These are phyloP conservation scores for Paulownia fortunei DNA, from an alignment of 257 asterid genomes.

Conservation along the genomic window DNA sequence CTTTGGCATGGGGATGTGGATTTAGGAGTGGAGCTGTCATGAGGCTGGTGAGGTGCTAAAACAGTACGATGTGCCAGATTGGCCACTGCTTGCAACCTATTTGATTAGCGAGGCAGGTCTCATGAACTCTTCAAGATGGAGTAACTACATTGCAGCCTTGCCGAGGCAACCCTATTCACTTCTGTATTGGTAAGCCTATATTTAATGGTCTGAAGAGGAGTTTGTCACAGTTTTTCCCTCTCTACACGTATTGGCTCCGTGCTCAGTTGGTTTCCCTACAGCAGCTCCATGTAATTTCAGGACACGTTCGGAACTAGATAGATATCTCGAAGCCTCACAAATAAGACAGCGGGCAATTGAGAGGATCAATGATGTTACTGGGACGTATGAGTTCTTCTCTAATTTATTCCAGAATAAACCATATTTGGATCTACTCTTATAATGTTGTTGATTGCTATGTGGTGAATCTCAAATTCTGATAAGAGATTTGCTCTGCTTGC, in stretches of 20 bases:
- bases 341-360: conserved; percentile 87
- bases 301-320: conserved; percentile 90
- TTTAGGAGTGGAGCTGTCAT: conserved; percentile 77
- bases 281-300: conserved; percentile 83
- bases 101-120: conserved; percentile 88
- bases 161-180: conserved; percentile 98
- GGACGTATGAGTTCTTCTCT: conserved; percentile 72
- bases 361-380: conserved; percentile 83
- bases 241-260: conserved; percentile 39
- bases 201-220: conserved; percentile 24
- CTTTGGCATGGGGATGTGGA: conserved; percentile 32
- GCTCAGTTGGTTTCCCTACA: conserved; percentile 80
- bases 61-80: conserved; percentile 78
- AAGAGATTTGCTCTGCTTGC: conserved; percentile 23
- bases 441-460: background rate
- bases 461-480: conserved; percentile 17
- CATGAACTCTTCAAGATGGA: conserved; percentile 77
- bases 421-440: background rate
- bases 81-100: conserved; percentile 94
- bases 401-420: background rate
- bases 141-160: conserved; percentile 87
- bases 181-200: conserved; percentile 73
- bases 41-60: conserved; percentile 80
- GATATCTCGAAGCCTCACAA: conserved; percentile 93
- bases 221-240: conserved; percentile 16